Percentiles rank a stretch among this genome's conserved stretches.
phyloP scores from a whole-genome alignment of 1,284 basidiomycete genomes.

The Pseudozyma thailandica region DNA sequence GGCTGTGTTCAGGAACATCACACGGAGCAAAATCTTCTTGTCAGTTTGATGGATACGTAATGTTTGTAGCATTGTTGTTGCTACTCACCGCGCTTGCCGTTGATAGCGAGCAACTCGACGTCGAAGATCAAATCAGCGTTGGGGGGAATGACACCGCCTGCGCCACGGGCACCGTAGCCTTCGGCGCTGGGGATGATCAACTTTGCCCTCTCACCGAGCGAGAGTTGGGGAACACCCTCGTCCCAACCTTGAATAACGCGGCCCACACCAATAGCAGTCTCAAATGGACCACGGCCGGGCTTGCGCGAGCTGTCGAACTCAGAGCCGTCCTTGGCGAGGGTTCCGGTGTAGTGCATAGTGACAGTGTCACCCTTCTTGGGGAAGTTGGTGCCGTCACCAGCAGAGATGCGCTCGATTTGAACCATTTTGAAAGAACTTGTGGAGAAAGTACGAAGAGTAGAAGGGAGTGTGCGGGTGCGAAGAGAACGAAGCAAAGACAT shows the following conservation, averaged over 20 bases:
- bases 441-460: not conserved
- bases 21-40: not conserved
- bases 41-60: not conserved
- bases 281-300: conserved; percentile 62
- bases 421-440: conserved; percentile 44
- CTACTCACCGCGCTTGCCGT: conserved; percentile 53
- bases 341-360: conserved; percentile 65
- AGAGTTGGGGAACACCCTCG: conserved; percentile 69
- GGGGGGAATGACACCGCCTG: conserved; percentile 68
- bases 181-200: conserved; percentile 64
- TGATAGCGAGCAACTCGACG: conserved; percentile 70
- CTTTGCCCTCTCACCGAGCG: conserved; percentile 68
- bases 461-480: not conserved
- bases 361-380: conserved; percentile 64
- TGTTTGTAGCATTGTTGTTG: not conserved
- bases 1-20: too few species aligned
- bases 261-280: conserved; percentile 62
- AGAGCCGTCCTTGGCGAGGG: conserved; percentile 51
- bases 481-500: not conserved
- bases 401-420: conserved; percentile 61
- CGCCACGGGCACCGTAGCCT: conserved; percentile 65
- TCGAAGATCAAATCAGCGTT: conserved; percentile 63
- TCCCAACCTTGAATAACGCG: conserved; percentile 70
- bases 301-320: conserved; percentile 68
- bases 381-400: conserved; percentile 68